Percentiles rank a stretch among this genome's conserved stretches.
phyloP scores from a whole-genome alignment of 1,284 basidiomycete species.

The Phylloporus sp. region DNA sequence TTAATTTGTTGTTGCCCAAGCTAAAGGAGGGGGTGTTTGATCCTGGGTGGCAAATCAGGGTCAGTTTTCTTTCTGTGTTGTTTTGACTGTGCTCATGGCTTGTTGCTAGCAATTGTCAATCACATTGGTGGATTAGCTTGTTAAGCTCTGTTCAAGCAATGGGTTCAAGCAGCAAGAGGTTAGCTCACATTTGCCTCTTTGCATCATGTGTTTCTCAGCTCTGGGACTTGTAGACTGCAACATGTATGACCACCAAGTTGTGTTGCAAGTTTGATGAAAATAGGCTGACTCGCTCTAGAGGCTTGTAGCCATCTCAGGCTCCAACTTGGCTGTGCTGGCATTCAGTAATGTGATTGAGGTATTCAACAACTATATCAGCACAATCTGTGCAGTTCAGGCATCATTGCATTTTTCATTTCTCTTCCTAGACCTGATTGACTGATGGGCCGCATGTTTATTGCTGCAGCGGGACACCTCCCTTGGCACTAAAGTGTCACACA shows the following conservation, averaged over 20 bases:
- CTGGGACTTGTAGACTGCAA: constrained; percentile 67
- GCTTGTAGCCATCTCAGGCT: too few species aligned
- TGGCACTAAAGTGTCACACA: too few species aligned
- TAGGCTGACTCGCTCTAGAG: too few species aligned
- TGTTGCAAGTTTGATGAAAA: constrained; percentile 97
- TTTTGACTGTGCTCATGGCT: neutral
- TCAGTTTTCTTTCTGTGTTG: constrained; percentile 44
- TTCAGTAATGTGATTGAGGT: too few species aligned
- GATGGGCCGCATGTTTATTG: too few species aligned
- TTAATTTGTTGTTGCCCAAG: constrained; percentile 94
- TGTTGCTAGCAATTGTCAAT: constrained; percentile 90
- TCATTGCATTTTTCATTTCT: too few species aligned
- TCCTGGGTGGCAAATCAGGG: constrained; percentile 92
- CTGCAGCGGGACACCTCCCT: too few species aligned
- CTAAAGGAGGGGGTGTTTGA: constrained; percentile 97
- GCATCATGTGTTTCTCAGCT: too few species aligned
- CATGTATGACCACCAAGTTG: constrained; percentile 84
- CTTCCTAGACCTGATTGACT: too few species aligned
- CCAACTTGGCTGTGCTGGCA: too few species aligned
- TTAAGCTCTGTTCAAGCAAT: constrained; percentile 76
- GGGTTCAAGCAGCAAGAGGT: constrained; percentile 94
- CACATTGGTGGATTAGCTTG: constrained; percentile 88
- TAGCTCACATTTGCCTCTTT: constrained; percentile 9
- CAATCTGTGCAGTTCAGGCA: too few species aligned
- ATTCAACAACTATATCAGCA: too few species aligned